Evolutionary conservation across 129 eudicot species (phyloP), one percentile per base, ranked within the genome.

Genomic region (carrot (Daucus carota)): DNA sequence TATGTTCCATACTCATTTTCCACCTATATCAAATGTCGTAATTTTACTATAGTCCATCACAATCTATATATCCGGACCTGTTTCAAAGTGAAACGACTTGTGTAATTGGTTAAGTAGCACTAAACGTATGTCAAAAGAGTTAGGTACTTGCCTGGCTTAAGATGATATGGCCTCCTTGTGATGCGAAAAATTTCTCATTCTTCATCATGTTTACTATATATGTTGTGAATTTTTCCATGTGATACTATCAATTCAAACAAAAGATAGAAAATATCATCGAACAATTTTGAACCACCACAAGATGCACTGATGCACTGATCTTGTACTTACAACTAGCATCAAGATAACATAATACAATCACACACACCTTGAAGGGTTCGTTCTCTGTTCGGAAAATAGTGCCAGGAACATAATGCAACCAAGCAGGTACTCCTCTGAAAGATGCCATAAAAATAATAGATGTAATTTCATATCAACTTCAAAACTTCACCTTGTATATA

Each of bases 101-200:
- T 48, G 18, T 48, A 5, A 3, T 18, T 48, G 57, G 24, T 48
- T 16, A 17, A 48, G 6, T 48, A 48, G 8, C 57, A 48, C 57
- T 18, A 48, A 48, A 17, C 18, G 5, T 17, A 48, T 1, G 57
- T 18, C 57, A 18, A 18, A 17, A 48, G 9, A 48, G 57, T 48
- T 17, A 24, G 18, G 15, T 33, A 85, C 90, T 81, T 85, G 79
- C 99, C 97, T 94, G 97, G 72, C 97, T 82, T 89, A 94, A 85
- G 87, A 94, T 94, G 73, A 94, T 91, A 71, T 97, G 99, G 78
- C 99, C 99, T 62, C 99, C 99, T 79, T 94, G 99, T 62, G 99
- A 91, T 63, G 93, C 94, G 72, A 94, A 94, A 77, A 91, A 86
- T 78, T 86, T 91, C 81, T 91, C 99, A 77, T 86, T 76, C 87